Base-by-base conservation (phyloP, 179 eudicot genomes). In the Pouteria campechiana region DNA sequence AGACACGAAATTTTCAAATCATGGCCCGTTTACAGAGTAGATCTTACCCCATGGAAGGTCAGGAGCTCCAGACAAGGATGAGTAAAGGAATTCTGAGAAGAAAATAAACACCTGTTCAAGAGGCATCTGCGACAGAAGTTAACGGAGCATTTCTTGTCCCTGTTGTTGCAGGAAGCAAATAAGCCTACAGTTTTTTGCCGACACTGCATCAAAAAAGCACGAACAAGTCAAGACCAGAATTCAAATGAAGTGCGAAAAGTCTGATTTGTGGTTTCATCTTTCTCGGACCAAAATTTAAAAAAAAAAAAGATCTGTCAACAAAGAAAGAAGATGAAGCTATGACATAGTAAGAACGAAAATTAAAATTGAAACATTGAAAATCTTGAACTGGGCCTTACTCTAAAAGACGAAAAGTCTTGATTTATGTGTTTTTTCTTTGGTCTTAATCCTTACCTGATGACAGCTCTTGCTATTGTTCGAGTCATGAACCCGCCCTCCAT, bases 401-500 rank as follows among this genome's bases (percentile, higher is more conserved):
- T n/a, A n/a, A n/a, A n/a, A n/a, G n/a, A n/a, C n/a, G n/a, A n/a
- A n/a, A n/a, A n/a, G n/a, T n/a, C n/a, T n/a, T n/a, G n/a, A n/a
- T n/a, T n/a, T n/a, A n/a, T n/a, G n/a, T n/a, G n/a, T n/a, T n/a
- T n/a, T n/a, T n/a, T n/a, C n/a, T n/a, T n/a, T n/a, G n/a, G n/a
- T n/a, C n/a, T n/a, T n/a, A n/a, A n/a, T n/a, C n/a, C 17, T 12
- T 54, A 63, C 68, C 68, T 55, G 68, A 32, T 63, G 63, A 32
- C 68, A 63, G 35, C 47, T 12, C 17, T 49, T 63, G 4, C 68
- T 63, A 33, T 44, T 55, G 8, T 35, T 21, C 14, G 68, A 56
- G 43, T 62, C 68, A 37, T 63, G 45, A 42, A 63, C 56, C 39
- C 58, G 17, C 25, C 48, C 58, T 9, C 12, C 8, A 38, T 44